phyloP scores from a whole-genome alignment of 805 yeast species.

The Yarrowia hollandica region DNA sequence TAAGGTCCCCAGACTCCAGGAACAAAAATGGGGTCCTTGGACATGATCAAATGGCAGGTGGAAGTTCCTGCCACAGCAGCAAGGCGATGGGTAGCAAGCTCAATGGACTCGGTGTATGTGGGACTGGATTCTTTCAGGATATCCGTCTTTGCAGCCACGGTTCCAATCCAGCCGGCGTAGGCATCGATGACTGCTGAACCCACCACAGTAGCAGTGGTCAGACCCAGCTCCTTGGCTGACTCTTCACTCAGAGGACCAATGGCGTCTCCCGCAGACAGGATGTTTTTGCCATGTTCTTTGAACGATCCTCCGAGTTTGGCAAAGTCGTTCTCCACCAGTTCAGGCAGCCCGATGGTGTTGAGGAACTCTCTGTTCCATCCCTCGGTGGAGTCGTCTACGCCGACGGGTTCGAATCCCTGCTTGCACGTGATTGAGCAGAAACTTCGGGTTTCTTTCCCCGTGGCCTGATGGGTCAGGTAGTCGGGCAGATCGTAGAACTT shows the following conservation, averaged over 20 bases:
- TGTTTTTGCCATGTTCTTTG: conserved; percentile 61
- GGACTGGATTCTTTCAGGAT: conserved; percentile 40
- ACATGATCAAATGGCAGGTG: conserved; percentile 90
- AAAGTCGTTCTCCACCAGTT: conserved; percentile 74
- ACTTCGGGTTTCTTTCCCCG: conserved; percentile 82
- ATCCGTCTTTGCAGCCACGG: conserved; percentile 88
- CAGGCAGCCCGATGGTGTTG: conserved; percentile 65
- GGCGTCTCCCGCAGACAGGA: conserved; percentile 84
- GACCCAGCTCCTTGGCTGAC: conserved; percentile 82
- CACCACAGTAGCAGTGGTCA: conserved; percentile 75
- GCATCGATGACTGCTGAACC: conserved; percentile 98
- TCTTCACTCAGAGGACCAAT: conserved; percentile 68
- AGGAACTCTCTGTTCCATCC: conserved; percentile 92
- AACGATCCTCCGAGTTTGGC: conserved; percentile 70
- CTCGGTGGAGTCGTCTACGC: conserved; percentile 78
- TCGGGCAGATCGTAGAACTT: conserved; percentile 94
- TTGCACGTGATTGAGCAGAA: conserved; percentile 91
- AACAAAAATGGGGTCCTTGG: conserved; percentile 81
- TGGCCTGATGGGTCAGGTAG: conserved; percentile 86
- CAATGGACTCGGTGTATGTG: conserved; percentile 33
- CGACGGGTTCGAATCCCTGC: conserved; percentile 90
- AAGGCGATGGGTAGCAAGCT: conserved; percentile 70
- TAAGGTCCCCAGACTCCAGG: conserved; percentile 99
- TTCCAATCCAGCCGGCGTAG: conserved; percentile 98
- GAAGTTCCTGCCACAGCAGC: conserved; percentile 99